phyloP scores from a whole-genome alignment of 2,329 filamentous ascomycete genomes.

The Hymenoscyphus infarciens region DNA sequence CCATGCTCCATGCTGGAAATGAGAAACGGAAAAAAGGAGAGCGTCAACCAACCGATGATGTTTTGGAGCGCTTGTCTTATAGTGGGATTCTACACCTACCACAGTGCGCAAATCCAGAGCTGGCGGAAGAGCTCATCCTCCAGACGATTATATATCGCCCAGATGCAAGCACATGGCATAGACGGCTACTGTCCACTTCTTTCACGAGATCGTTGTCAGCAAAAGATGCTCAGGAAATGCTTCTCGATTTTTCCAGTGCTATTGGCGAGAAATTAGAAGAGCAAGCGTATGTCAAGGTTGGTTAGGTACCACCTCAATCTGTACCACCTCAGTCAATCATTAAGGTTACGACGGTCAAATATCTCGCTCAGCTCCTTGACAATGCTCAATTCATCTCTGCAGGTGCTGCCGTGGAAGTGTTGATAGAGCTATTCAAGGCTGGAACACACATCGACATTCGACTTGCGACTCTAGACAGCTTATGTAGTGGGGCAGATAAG shows the following conservation, averaged over 20 bases:
- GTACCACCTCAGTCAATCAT: conserved; percentile 23
- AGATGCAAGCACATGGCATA: conserved; percentile 37
- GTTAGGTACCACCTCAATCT: conserved; percentile 8
- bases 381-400: conserved; percentile 35
- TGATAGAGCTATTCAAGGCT: conserved; percentile 93
- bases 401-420: conserved; percentile 91
- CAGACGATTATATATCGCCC: no score
- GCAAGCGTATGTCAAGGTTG: conserved; percentile 21
- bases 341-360: conserved; percentile 43
- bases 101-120: conserved; percentile 25
- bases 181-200: conserved; percentile 33
- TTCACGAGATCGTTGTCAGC: conserved; percentile 32
- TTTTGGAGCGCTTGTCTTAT: conserved; percentile 29
- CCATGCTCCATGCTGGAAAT: conserved; percentile 17
- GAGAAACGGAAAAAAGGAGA: conserved; percentile 15
- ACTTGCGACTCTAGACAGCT: conserved; percentile 34
- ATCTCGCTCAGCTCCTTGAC: conserved; percentile 39
- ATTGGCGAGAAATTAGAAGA: no score
- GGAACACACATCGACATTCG: conserved; percentile 39
- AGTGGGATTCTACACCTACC: conserved; percentile 27
- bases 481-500: conserved; percentile 17
- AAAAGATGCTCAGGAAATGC: no score
- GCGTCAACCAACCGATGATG: conserved; percentile 12
- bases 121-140: no score
- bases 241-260: no score